Base-by-base conservation (phyloP, 2,329 filamentous ascomycete genomes). In the Alternaria atra region DNA sequence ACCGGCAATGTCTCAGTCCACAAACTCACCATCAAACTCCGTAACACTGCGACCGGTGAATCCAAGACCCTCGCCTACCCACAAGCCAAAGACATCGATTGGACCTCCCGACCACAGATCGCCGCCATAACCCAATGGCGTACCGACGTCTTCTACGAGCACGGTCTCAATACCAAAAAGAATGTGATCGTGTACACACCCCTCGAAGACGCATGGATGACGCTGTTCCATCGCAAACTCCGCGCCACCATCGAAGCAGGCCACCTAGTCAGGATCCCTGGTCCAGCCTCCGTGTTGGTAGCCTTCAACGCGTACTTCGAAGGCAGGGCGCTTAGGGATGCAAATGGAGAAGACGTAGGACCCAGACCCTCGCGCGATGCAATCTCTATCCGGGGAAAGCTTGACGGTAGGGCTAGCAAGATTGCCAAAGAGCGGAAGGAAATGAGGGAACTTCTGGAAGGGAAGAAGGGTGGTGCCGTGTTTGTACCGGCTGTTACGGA, bases 171-270 rank as follows among this genome's bases (percentile, higher is more conserved):
- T 2, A 6, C n/a, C 29, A 62, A 60, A 40, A 55, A 52, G 9
- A 9, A 20, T 17, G 5, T 23, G 2, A 40, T 29, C 9, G 29
- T n/a, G 10, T 69, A 51, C 29, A 56, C 51, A 6, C 52, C 58
- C 5, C 46, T 58, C 6, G 67, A 71, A 50, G 58, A 65, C 5
- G 59, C 66, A 1, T 69, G 66, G 66, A 20, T 71, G 4, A 29
- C 55, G 1, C 54, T 71, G 0, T 61, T 61, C 34, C 57, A 63
- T 37, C 23, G 44, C 2, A 70, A 68, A 20, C n/a, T 67, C 3
- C 61, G 62, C 2, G 37, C 13, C 0, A 54, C 32, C 1, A 52
- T 63, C 15, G 39, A 64, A 27, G 29, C 37, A 2, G 65, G 60
- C 4, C 35, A 55, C 12, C 12, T 32, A 0, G 56, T 70, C 39